phyloP scores from a whole-genome alignment of 331 rosid species.

The Saraca asoca region DNA sequence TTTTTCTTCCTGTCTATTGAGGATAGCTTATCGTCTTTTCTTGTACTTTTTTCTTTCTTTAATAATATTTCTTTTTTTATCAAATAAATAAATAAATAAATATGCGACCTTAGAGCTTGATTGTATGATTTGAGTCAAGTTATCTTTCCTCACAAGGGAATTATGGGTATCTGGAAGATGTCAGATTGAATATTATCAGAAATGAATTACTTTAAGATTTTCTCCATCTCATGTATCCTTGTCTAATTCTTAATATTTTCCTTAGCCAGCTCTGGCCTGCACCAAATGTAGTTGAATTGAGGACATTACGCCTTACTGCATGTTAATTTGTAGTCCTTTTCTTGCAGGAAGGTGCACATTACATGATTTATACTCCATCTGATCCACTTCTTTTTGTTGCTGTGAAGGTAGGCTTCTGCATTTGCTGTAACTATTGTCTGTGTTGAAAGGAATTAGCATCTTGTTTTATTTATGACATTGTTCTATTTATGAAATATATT shows the following conservation, averaged over 20 bases:
- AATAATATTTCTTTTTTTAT: too few relatives aligned
- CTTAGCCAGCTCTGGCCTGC: conserved; percentile 17
- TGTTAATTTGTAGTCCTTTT: conserved; percentile 28
- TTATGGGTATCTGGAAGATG: background rate
- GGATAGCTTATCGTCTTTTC: too few relatives aligned
- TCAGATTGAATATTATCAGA: background rate
- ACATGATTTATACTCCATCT: conserved; percentile 89
- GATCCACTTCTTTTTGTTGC: conserved; percentile 89
- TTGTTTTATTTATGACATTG: conserved; percentile 17
- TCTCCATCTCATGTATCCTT: background rate
- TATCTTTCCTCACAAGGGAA: background rate
- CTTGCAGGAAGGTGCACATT: conserved; percentile 70
- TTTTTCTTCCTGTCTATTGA: too few relatives aligned
- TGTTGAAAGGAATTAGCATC: conserved; percentile 6
- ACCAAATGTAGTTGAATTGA: conserved; percentile 7
- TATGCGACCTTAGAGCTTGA: background rate
- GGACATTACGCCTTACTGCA: conserved; percentile 25
- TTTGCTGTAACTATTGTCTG: conserved; percentile 19
- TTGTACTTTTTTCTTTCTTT: too few relatives aligned
- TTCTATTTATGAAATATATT: conserved; percentile 13
- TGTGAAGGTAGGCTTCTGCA: conserved; percentile 56
- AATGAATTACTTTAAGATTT: background rate
- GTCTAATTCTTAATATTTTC: conserved; percentile 2
- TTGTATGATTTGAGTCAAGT: background rate
- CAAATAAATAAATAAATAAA: too few relatives aligned